Evolutionary conservation across 202 grass and related monocot species (phyloP).

Genomic region (Zoysia matrella): DNA sequence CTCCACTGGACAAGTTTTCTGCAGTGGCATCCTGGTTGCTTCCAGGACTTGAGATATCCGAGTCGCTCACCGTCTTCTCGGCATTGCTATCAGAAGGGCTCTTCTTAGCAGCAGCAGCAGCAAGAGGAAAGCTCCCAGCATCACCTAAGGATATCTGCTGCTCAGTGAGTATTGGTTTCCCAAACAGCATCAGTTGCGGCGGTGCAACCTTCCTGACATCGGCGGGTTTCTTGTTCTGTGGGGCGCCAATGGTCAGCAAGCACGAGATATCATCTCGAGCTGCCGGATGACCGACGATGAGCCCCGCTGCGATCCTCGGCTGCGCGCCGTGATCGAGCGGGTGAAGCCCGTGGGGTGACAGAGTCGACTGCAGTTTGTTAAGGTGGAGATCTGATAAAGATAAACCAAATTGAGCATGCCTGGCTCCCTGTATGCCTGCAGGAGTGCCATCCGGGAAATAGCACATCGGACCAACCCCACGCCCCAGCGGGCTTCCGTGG

Average conservation of each 20-base stretch:
- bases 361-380: slow-evolving; percentile 74
- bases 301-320: slow-evolving; percentile 63
- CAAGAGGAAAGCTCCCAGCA: background rate
- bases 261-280: slow-evolving; percentile 77
- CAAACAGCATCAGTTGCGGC: slow-evolving; percentile 79
- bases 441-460: slow-evolving; percentile 79
- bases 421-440: slow-evolving; percentile 99
- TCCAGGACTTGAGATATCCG: slow-evolving; percentile 49
- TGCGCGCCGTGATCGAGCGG: slow-evolving; percentile 48
- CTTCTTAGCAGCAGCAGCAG: slow-evolving; percentile 26
- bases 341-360: slow-evolving; percentile 58
- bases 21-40: slow-evolving; percentile 44
- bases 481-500: slow-evolving; percentile 63
- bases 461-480: slow-evolving; percentile 62
- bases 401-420: slow-evolving; percentile 99
- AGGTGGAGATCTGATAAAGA: slow-evolving; percentile 85
- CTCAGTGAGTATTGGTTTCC: slow-evolving; percentile 83
- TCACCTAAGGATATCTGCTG: slow-evolving; percentile 79
- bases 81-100: slow-evolving; percentile 52
- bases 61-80: slow-evolving; percentile 43
- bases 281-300: slow-evolving; percentile 53
- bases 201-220: slow-evolving; percentile 50
- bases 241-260: slow-evolving; percentile 76
- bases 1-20: slow-evolving; percentile 45
- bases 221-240: slow-evolving; percentile 61